Percentiles rank a stretch among this genome's conserved stretches.
These are phyloP conservation scores for Allium cepa DNA, from an alignment of 106 monocot genomes.

Conservation along the genomic window DNA sequence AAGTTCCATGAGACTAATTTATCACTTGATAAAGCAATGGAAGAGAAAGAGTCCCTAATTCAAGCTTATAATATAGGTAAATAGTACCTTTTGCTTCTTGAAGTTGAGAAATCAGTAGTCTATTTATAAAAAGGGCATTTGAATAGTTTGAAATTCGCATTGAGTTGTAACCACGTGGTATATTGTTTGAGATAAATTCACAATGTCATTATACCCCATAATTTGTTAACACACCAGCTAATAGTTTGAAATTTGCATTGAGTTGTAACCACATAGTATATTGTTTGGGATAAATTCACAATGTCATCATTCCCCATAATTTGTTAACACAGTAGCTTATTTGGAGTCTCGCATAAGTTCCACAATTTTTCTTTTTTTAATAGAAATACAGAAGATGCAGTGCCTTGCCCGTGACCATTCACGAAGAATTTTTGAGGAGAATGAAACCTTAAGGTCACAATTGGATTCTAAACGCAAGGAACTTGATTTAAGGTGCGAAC, in stretches of 20 bases:
- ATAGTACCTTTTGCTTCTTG: constrained; percentile 2
- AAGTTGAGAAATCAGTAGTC: not conserved
- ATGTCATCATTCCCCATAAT: too few species aligned
- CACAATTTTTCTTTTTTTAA: constrained; percentile 6
- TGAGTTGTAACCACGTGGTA: too few species aligned
- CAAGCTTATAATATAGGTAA: constrained; percentile 29
- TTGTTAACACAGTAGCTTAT: too few species aligned
- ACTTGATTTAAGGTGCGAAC: constrained; percentile 31
- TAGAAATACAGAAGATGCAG: constrained; percentile 68
- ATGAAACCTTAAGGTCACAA: constrained; percentile 30
- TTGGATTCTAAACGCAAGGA: constrained; percentile 46
- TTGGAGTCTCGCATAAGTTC: not conserved
- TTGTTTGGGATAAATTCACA: too few species aligned
- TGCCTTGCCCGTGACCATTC: constrained; percentile 39
- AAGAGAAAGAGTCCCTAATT: constrained; percentile 32
- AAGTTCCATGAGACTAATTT: constrained; percentile 35
- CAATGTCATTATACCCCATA: too few species aligned
- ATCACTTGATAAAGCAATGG: constrained; percentile 38
- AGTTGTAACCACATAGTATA: too few species aligned
- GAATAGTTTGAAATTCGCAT: too few species aligned
- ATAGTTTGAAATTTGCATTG: too few species aligned
- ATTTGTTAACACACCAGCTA: too few species aligned
- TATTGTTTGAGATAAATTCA: too few species aligned
- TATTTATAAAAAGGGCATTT: too few species aligned
- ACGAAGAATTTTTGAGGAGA: constrained; percentile 39